Conservation (phyloP, 148 eudicot species). For the Rhododendron henanense region DNA sequence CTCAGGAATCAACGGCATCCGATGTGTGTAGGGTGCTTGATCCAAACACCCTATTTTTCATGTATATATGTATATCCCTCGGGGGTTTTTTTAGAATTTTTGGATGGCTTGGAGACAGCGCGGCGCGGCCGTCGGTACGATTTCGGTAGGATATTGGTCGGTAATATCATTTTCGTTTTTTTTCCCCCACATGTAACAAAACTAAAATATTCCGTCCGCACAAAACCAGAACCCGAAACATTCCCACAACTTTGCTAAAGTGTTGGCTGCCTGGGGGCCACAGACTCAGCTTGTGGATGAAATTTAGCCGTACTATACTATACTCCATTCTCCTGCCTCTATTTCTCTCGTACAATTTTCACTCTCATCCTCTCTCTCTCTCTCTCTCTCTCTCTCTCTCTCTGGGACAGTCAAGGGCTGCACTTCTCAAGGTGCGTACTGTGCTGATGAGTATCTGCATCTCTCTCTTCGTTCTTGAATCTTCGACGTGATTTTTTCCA, state of each 20-base stretch:
- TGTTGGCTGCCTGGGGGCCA: conserved; percentile 45
- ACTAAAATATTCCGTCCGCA: neutral
- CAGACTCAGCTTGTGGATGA: conserved; percentile 31
- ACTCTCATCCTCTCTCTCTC: neutral
- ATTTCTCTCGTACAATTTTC: neutral
- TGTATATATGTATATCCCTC: no score
- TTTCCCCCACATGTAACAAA: neutral
- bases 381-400: conserved; percentile 2
- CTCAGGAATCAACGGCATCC: no score
- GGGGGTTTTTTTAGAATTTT: no score
- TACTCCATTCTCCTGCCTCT: neutral
- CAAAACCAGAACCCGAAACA: neutral
- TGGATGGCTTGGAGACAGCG: no score
- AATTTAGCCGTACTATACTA: neutral
- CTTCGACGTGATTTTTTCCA: neutral
- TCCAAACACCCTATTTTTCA: no score
- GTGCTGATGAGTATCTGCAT: neutral
- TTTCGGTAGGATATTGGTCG: no score
- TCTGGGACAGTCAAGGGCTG: neutral
- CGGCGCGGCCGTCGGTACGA: no score
- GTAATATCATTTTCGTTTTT: neutral
- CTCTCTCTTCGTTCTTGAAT: neutral
- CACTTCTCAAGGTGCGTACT: neutral
- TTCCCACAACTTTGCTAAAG: neutral
- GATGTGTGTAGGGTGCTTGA: no score